Base-by-base conservation (phyloP, 202 grass and related monocot genomes). In the Zoysia matrella region DNA sequence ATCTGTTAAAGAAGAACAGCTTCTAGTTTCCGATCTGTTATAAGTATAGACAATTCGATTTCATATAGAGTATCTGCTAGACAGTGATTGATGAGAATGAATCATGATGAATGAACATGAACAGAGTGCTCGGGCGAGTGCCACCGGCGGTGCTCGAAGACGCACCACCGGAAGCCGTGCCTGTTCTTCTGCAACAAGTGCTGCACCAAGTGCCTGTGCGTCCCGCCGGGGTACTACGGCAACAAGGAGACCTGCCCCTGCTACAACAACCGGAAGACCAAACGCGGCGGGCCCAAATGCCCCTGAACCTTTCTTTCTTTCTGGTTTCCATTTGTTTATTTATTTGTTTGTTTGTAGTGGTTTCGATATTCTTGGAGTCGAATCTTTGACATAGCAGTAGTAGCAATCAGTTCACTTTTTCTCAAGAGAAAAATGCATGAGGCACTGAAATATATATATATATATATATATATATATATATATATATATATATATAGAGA, bases 111-210 rank as follows among this genome's bases (percentile, higher is more conserved):
- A 9, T 58, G 15, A n/a, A 6, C 1, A 15, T 22, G 62, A 13
- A 54, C 71, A 88, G 88, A 84, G 72, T 88, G 88, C 72, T 47
- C 52, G 0, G 75, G 82, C 0, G 85, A 90, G 77, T 90, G 85
- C 47, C 10, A 11, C 13, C 78, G 88, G 53, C n/a, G 86, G 44
- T 94, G 89, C 80, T 89, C 88, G 15, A 63, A 8, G 71, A 91
- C 83, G 66, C 80, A 82, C 40, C 82, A 89, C 73, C 78, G 72
- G 75, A 91, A 94, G 49, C 89, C 77, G 14, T 93, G 91, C 76
- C 81, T 93, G 64, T 83, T 89, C 77, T 89, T 91, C 78, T 94
- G 73, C 83, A 84, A 89, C 57, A 90, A 88, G 69, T 93, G 91
- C 69, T 90, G 88, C 78, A 60, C 67, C 42, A 86, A 81, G 65